Evolutionary conservation across 257 asterid genomes (phyloP).

Genomic region (Primulina huaijiensis): DNA sequence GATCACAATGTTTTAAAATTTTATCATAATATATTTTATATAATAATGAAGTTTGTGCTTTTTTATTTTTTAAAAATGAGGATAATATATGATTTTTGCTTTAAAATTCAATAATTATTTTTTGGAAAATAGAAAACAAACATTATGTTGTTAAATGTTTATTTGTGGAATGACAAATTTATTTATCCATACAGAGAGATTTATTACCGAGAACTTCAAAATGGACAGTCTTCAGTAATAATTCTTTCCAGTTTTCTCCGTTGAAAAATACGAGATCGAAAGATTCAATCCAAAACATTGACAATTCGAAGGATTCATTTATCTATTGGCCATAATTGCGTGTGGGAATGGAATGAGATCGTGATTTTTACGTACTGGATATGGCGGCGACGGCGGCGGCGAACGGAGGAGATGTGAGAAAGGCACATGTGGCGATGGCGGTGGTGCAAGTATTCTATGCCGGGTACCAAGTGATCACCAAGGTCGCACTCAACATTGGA

Average conservation of each 20-base stretch:
- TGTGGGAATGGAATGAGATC: slow-evolving; percentile 23
- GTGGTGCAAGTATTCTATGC: slow-evolving; percentile 73
- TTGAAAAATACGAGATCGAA: not conserved
- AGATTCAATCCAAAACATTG: not conserved
- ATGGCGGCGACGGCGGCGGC: slow-evolving; percentile 36
- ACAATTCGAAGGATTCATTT: not conserved
- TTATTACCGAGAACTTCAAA: not conserved
- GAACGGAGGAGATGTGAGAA: slow-evolving; percentile 56
- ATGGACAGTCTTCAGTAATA: not conserved
- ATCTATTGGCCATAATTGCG: not conserved
- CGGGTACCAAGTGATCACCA: slow-evolving; percentile 87
- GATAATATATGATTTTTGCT: too few relatives aligned
- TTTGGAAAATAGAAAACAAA: too few relatives aligned
- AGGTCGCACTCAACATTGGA: slow-evolving; percentile 91
- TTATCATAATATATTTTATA: too few relatives aligned
- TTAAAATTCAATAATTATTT: too few relatives aligned
- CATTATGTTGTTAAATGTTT: too few relatives aligned
- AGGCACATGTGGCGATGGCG: slow-evolving; percentile 85
- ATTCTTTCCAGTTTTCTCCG: not conserved
- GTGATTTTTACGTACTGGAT: slow-evolving; percentile 32
- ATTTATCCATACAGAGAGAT: too few relatives aligned
- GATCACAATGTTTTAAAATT: too few relatives aligned
- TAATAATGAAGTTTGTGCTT: too few relatives aligned
- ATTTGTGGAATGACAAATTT: too few relatives aligned
- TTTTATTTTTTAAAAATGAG: too few relatives aligned